These are phyloP conservation scores for Raddia guianensis DNA, from an alignment of 176 grass and related monocot species.

Conservation along the genomic window DNA sequence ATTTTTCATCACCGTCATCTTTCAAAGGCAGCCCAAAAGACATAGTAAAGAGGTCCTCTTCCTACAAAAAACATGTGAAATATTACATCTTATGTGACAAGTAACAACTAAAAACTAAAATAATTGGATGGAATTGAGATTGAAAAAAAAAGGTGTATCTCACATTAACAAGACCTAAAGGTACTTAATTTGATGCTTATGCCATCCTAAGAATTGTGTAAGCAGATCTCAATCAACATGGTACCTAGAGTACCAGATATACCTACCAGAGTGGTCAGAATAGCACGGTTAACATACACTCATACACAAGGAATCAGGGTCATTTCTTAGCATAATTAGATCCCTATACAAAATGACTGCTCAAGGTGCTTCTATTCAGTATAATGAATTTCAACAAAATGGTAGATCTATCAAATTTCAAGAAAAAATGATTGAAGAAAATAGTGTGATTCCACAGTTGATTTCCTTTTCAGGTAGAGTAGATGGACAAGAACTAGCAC, in stretches of 20 bases:
- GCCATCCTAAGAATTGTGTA: conserved; percentile 14
- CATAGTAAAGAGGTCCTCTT: conserved; percentile 90
- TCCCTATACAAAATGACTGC: background rate
- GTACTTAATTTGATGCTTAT: conserved; percentile 4
- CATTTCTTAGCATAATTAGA: background rate
- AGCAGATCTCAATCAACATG: background rate
- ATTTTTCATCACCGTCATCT: conserved; percentile 83
- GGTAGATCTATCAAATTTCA: background rate
- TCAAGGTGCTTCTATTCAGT: conserved; percentile 13
- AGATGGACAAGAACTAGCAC: background rate
- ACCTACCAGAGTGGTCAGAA: background rate
- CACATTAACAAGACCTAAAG: conserved; percentile 29
- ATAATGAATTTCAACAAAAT: background rate
- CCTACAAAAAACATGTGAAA: conserved; percentile 61
- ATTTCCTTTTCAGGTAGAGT: background rate
- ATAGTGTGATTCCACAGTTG: background rate
- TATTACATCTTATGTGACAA: conserved; percentile 25
- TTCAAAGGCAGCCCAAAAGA: conserved; percentile 92
- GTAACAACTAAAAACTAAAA: conserved; percentile 37
- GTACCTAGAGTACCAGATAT: conserved; percentile 6
- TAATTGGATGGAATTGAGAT: background rate
- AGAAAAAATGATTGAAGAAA: conserved; percentile 8
- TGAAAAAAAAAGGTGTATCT: background rate
- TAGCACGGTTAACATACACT: background rate
- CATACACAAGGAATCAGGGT: background rate